These are phyloP conservation scores for Trichoderma atroviride DNA, from an alignment of 2,329 filamentous ascomycete species.

Conservation along the genomic window DNA sequence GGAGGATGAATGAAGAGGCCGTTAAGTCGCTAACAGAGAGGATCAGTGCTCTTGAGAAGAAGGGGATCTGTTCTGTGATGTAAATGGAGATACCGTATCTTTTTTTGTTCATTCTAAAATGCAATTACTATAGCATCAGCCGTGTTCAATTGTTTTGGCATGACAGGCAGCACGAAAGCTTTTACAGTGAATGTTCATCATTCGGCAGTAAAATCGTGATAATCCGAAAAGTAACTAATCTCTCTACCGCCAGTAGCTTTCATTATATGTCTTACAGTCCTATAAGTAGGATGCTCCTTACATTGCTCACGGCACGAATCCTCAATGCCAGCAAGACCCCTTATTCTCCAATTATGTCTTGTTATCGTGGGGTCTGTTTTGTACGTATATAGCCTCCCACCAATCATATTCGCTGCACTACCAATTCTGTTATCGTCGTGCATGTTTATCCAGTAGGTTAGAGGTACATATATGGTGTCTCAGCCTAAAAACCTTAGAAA, in stretches of 20 bases:
- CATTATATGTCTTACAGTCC: background rate
- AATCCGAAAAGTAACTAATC: background rate
- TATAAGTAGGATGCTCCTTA: background rate
- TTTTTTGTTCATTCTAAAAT: background rate
- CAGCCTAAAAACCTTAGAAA: background rate
- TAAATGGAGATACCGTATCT: background rate
- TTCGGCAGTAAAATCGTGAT: background rate
- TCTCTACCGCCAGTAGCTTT: background rate
- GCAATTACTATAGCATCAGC: background rate
- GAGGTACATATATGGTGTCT: background rate
- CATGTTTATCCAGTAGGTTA: background rate
- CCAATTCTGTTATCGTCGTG: background rate
- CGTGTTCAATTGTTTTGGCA: background rate
- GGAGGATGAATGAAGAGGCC: conserved; percentile 18
- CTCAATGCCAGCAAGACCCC: background rate
- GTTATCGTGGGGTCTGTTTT: background rate
- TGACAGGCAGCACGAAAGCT: background rate
- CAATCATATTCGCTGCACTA: background rate
- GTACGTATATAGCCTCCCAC: background rate
- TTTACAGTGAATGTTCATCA: background rate
- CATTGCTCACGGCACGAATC: background rate
- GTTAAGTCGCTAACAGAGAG: conserved; percentile 12
- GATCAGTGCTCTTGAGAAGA: conserved; percentile 13
- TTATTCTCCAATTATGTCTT: background rate
- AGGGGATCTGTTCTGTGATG: background rate